Evolutionary conservation across 1,139 yeast genomes (phyloP).

Genomic region (Saccharomyces hybrid): DNA sequence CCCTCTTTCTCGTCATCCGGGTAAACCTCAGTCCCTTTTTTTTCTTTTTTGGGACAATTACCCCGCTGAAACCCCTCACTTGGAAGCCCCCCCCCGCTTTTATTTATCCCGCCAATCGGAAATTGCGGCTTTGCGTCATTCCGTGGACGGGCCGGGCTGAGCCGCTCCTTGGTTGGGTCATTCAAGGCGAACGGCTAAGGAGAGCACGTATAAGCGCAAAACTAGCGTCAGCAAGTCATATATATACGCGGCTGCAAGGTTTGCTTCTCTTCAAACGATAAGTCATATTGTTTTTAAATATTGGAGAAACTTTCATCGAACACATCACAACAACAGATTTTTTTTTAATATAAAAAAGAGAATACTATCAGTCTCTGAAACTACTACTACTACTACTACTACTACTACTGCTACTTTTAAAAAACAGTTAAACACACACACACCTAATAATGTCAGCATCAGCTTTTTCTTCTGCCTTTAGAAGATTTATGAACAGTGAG

Average conservation of each 20-base stretch:
- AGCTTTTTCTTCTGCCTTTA: conserved; percentile 35
- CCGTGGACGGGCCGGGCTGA: not conserved
- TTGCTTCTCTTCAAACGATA: not conserved
- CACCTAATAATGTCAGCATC: conserved; percentile 37
- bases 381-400: too few species aligned
- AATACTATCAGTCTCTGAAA: too few species aligned
- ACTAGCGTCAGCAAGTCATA: not conserved
- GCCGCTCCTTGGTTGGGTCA: not conserved
- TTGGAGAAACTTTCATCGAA: too few species aligned
- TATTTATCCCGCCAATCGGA: not conserved
- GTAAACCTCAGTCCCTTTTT: not conserved
- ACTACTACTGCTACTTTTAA: too few species aligned
- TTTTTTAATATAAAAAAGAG: too few species aligned
- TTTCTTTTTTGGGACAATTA: not conserved
- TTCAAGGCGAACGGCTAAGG: not conserved
- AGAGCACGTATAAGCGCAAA: too few species aligned
- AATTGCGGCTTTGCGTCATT: not conserved
- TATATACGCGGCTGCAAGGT: not conserved
- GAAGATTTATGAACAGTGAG: conserved; percentile 69
- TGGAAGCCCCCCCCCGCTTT: not conserved
- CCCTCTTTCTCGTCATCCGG: not conserved
- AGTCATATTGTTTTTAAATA: too few species aligned
- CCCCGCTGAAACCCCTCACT: not conserved
- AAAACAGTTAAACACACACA: too few species aligned
- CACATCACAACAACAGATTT: too few species aligned